A percentile compares a stretch with the other conserved stretches of the same genome.
Conservation (phyloP, 208 protist genomes). For the Acanthamoeba quina region DNA sequence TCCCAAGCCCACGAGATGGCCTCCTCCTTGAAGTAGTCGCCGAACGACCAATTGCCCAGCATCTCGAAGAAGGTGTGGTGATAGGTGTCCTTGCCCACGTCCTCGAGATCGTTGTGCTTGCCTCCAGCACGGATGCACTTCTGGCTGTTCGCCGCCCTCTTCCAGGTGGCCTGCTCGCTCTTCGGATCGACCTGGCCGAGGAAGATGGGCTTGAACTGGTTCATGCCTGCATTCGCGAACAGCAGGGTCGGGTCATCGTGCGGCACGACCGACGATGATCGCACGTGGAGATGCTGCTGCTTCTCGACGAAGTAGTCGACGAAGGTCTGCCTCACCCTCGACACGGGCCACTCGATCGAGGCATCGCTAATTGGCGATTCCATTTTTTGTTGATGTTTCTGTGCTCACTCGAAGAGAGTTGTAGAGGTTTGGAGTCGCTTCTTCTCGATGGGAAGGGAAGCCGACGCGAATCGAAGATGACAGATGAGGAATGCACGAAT, state of each 20-base stretch:
- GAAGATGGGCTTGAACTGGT: constrained; percentile 78
- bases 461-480: background rate
- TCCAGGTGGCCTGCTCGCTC: background rate
- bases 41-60: constrained; percentile 88
- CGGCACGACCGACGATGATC: constrained; percentile 45
- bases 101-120: constrained; percentile 88
- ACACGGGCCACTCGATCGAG: constrained; percentile 71
- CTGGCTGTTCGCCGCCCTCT: constrained; percentile 47
- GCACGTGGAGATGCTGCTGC: background rate
- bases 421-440: background rate
- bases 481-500: background rate
- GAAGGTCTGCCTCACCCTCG: constrained; percentile 63
- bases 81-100: constrained; percentile 84
- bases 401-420: background rate
- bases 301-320: constrained; percentile 51
- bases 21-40: constrained; percentile 85
- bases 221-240: constrained; percentile 80
- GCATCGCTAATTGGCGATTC: background rate
- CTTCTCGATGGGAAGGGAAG: background rate
- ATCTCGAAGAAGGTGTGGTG: constrained; percentile 90
- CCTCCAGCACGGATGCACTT: constrained; percentile 81
- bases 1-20: constrained; percentile 85
- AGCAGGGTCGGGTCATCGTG: constrained; percentile 58
- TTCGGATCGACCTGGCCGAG: constrained; percentile 57
- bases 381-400: background rate